Base-by-base conservation (phyloP, 768 basidiomycete species). In the Tylopilus plumbeoviolaceoides region DNA sequence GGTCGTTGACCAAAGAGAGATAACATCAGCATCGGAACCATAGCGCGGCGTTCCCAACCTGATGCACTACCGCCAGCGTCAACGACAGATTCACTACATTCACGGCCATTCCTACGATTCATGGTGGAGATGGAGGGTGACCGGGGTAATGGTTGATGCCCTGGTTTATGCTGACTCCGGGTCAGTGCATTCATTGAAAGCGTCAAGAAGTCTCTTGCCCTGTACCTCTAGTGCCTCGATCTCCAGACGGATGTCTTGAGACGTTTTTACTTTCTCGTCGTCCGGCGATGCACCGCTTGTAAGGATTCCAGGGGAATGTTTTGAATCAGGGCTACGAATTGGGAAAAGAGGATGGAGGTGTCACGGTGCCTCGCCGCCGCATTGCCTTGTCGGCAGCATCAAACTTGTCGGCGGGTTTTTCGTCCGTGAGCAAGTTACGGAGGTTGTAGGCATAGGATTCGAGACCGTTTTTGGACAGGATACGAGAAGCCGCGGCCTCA, bases 401-500 rank as follows among this genome's bases (percentile, higher is more conserved):
- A 68, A 97, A 89, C 74, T 95, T 95, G 78, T 78, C 80, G 40
- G 89, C 80, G 51, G 95, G 82, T 71, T 92, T 86, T 68, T 91
- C 90, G 68, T 93, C 91, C 53, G 69, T 79, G 54, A 95, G 70
- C 20, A 91, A 88, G 77, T 95, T 91, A 61, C 92, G 89, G 52
- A 98, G 85, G 75, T 93, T 95, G 83, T 95, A 98, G 7, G 93
- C 70, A 70, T 95, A 98, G 0, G 91, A 92, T 74, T 98, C 95
- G 66, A 98, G 82, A 42, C 76, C 83, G 74, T 98, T 98, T 85
- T 95, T 95, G 62, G 93, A 63, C 36, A 78, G 65, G 70, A 94
- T 92, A 53, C 91, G 89, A 47, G 85, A 75, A 54, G 89, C 85
- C 40, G 90, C 91, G 25, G 82, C 90, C 64, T 91, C 91, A 62